phyloP scores from a whole-genome alignment of 2,329 filamentous ascomycete species.

The Phoma sp. region DNA sequence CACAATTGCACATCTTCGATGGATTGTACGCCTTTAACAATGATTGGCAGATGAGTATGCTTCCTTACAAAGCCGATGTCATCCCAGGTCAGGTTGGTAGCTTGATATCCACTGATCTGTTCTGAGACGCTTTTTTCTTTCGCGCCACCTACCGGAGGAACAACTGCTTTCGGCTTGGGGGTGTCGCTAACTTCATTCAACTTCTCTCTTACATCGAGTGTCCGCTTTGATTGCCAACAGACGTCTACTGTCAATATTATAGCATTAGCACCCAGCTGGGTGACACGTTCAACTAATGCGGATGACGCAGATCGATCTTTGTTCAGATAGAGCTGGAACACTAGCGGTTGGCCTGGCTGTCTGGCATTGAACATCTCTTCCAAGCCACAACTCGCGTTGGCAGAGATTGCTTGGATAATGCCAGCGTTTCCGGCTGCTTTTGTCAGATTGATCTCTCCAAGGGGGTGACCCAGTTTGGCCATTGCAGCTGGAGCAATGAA shows the following conservation, averaged over 20 bases:
- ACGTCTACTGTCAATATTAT: constrained; percentile 9
- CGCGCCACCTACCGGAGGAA: not conserved
- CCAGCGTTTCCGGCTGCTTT: constrained; percentile 1
- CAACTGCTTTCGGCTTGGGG: not conserved
- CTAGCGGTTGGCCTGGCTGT: not conserved
- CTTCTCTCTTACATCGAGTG: constrained; percentile 8
- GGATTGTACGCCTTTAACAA: constrained; percentile 7
- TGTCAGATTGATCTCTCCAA: constrained; percentile 4
- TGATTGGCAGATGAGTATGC: constrained; percentile 5
- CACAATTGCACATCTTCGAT: constrained; percentile 5
- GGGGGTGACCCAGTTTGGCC: constrained; percentile 5
- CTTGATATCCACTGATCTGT: constrained; percentile 9
- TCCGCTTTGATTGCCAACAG: constrained; percentile 8
- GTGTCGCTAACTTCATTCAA: not conserved
- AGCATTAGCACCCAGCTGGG: constrained; percentile 4
- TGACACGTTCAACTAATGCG: constrained; percentile 5
- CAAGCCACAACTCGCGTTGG: constrained; percentile 4
- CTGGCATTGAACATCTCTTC: constrained; percentile 9
- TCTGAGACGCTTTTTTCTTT: constrained; percentile 3
- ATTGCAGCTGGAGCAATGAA: constrained; percentile 10
- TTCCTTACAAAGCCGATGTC: constrained; percentile 3
- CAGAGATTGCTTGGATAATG: constrained; percentile 5
- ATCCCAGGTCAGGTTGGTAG: constrained; percentile 4
- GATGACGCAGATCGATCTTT: constrained; percentile 6
- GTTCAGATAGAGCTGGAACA: constrained; percentile 10